Evolutionary conservation across 768 basidiomycete species (phyloP).

Genomic region (Lactarius indigo): DNA sequence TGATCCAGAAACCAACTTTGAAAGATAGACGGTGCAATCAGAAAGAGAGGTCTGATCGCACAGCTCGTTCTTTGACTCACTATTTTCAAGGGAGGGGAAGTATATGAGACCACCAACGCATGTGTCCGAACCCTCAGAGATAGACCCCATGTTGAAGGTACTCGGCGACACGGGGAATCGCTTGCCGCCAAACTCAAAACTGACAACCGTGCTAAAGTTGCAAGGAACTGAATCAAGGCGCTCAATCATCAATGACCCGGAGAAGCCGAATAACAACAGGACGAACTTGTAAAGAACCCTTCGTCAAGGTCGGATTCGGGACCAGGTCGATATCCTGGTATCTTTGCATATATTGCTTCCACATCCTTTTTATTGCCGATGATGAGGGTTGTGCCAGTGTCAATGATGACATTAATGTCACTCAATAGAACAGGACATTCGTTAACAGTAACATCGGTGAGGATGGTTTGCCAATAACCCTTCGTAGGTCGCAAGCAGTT

Average conservation of each 20-base stretch:
- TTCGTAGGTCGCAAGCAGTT: background rate
- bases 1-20: constrained; percentile 6
- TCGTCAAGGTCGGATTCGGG: background rate
- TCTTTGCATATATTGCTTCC: constrained; percentile 14
- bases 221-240: background rate
- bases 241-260: background rate
- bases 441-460: constrained; percentile 4
- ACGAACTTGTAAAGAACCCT: constrained; percentile 5
- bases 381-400: constrained; percentile 28
- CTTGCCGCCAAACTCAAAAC: background rate
- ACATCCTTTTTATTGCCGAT: constrained; percentile 19
- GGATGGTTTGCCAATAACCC: constrained; percentile 25
- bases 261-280: background rate
- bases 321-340: constrained; percentile 22
- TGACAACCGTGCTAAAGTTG: background rate
- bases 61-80: background rate
- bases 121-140: too few species aligned
- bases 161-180: background rate
- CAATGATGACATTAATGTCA: constrained; percentile 25
- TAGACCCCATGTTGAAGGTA: background rate
- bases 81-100: background rate
- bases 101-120: constrained; percentile 4
- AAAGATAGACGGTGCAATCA: background rate
- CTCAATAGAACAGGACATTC: background rate
- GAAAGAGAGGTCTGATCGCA: background rate